phyloP scores from a whole-genome alignment of 345 rosid genomes.

The Corchorus olitorius region DNA sequence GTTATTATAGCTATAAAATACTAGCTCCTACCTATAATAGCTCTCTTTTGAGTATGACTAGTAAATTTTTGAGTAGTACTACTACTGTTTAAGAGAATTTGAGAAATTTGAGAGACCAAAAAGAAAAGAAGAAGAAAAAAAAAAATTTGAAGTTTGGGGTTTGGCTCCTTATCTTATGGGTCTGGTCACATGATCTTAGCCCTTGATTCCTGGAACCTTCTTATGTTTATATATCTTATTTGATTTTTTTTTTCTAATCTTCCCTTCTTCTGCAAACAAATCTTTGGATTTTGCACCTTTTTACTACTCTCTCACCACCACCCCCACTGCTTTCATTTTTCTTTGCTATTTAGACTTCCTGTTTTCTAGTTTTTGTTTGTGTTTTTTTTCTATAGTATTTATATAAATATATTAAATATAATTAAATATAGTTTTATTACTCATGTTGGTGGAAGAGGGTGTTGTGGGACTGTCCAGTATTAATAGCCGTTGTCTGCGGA shows the following conservation, averaged over 20 bases:
- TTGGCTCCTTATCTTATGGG: conserved; percentile 45
- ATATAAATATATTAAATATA: not conserved
- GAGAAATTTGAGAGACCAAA: conserved; percentile 12
- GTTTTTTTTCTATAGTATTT: not conserved
- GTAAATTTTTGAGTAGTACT: too few species aligned
- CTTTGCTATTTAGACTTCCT: conserved; percentile 25
- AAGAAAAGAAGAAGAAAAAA: conserved; percentile 14
- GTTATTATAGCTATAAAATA: not conserved
- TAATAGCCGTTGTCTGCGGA: conserved; percentile 77
- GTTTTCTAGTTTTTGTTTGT: conserved; percentile 28
- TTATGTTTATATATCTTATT: conserved; percentile 44
- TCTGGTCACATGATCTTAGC: conserved; percentile 63
- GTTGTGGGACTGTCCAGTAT: conserved; percentile 60
- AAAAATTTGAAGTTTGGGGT: not conserved
- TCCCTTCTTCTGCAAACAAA: conserved; percentile 27
- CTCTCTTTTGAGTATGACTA: not conserved
- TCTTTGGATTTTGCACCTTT: conserved; percentile 40
- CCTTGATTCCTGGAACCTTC: conserved; percentile 98
- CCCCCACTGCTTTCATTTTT: conserved; percentile 25
- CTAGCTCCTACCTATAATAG: not conserved
- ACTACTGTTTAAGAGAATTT: not conserved
- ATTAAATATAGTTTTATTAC: conserved; percentile 4
- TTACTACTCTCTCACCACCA: conserved; percentile 22
- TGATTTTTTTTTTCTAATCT: not conserved
- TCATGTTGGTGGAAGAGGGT: conserved; percentile 39